phyloP scores from a whole-genome alignment of 495 filamentous ascomycete genomes.

The Aspergillus hancockii region DNA sequence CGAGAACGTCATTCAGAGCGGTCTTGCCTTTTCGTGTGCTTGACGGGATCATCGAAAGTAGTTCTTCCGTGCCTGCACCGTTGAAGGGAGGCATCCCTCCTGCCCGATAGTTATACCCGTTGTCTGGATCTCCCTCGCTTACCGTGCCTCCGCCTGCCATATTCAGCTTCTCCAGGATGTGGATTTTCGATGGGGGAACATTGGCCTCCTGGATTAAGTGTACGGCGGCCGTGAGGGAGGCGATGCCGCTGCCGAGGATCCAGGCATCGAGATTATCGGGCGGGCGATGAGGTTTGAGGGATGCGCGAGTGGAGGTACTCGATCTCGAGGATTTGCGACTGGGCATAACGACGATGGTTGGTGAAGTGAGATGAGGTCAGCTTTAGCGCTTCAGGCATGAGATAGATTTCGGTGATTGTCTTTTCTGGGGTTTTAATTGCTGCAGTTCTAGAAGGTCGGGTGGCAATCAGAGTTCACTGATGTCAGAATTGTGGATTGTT shows the following conservation, averaged over 20 bases:
- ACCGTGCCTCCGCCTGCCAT: constrained; percentile 35
- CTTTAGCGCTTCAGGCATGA: neutral
- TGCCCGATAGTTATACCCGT: constrained; percentile 41
- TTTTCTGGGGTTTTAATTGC: neutral
- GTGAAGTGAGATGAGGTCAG: neutral
- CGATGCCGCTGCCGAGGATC: constrained; percentile 43
- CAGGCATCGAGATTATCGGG: constrained; percentile 26
- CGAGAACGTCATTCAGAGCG: constrained; percentile 28
- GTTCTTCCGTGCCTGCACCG: constrained; percentile 35
- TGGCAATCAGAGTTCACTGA: constrained; percentile 7
- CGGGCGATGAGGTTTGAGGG: neutral
- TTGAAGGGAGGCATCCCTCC: constrained; percentile 40
- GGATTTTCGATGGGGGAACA: constrained; percentile 38
- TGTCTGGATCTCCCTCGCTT: constrained; percentile 32
- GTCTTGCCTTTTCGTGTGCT: constrained; percentile 23
- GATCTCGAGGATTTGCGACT: neutral
- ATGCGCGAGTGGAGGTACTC: neutral
- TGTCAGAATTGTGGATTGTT: neutral
- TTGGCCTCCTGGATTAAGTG: constrained; percentile 46
- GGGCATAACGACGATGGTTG: neutral
- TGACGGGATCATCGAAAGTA: constrained; percentile 39
- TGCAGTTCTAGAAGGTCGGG: neutral
- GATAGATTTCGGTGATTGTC: neutral
- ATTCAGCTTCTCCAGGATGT: constrained; percentile 40
- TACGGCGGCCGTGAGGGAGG: constrained; percentile 42